Base-by-base conservation (phyloP, 2,329 filamentous ascomycete species). In the Mollisia scopiformis region DNA sequence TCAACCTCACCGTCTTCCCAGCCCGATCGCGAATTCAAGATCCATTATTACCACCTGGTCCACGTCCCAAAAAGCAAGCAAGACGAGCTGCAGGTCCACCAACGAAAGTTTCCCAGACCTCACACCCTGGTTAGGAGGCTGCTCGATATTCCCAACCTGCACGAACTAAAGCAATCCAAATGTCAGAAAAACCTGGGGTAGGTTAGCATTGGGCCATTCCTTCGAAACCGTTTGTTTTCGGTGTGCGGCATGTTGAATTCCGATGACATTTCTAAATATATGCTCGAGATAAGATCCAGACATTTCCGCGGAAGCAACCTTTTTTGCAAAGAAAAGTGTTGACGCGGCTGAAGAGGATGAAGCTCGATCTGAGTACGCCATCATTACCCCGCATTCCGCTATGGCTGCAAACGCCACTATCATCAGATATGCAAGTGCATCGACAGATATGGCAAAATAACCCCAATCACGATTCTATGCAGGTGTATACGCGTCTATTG, bases 111-210 rank as follows among this genome's bases (percentile, higher is more conserved):
- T 51, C 49, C 27, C 49, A 27, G 2, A 51, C 11, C 41, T 16
- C 25, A 10, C 31, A 50, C 50, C 25, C 43, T 25, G 54, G 21
- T 30, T 60, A 59, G 51, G n/a, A 57, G 16, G 31, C 31, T 35
- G n/a, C 31, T 35, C 16, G 28, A 59, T 47, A 57, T 30, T 25
- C 41, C 35, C 21, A 28, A 53, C 16, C 46, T 35, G 43, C 58
- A 39, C 56, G 55, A 56, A 37, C 63, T 59, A 57, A 57, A 68
- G 66, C 62, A 67, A 63, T 69, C 58, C 41, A 60, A 54, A 51
- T 68, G 66, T 69, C 67, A 68, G 55, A 66, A 61, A 68, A 67
- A 69, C 68, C 66, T 63, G 66, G 67, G 67, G 66, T 69, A 67
- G 58, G 58, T 63, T 50, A 30, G 46, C 49, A 27, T 52, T 37